Conservation (phyloP, 2,329 filamentous ascomycete genomes). For the Gremmenia infestans region DNA sequence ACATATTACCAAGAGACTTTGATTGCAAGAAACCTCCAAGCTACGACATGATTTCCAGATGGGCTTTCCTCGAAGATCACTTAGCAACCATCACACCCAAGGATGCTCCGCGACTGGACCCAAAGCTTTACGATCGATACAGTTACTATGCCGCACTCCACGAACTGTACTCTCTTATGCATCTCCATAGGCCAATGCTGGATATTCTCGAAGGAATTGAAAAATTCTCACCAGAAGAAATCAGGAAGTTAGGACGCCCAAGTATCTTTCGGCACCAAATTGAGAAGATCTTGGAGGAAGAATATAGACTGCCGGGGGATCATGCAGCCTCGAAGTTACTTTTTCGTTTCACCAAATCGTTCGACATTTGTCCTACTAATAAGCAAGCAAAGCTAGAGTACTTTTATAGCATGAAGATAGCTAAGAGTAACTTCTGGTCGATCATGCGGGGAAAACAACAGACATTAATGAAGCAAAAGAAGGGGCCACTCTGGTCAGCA, state of each 20-base stretch:
- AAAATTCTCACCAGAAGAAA: not conserved
- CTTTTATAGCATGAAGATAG: not conserved
- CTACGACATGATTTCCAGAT: slow-evolving; percentile 1
- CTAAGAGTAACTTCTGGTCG: not conserved
- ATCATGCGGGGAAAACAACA: slow-evolving; percentile 2
- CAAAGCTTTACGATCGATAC: not conserved
- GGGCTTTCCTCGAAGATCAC: slow-evolving; percentile 6
- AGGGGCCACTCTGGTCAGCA: not conserved
- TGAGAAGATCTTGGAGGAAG: slow-evolving; percentile 1
- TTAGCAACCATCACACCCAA: not conserved
- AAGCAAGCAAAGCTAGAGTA: slow-evolving; percentile 1
- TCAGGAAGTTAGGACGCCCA: not conserved
- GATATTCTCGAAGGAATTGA: not conserved
- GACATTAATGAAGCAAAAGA: not conserved
- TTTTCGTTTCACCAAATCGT: not conserved
- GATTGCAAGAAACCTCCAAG: not conserved
- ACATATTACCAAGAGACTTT: not conserved
- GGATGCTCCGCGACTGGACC: slow-evolving; percentile 1
- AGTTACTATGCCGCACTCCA: slow-evolving; percentile 3
- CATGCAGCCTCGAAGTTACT: slow-evolving; percentile 1
- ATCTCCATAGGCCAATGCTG: slow-evolving; percentile 1
- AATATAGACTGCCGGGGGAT: slow-evolving; percentile 1
- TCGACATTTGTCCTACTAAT: slow-evolving; percentile 3
- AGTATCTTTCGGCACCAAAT: slow-evolving; percentile 5
- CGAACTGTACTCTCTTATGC: not conserved